Conservation (phyloP, 768 basidiomycete genomes). For the Kockovaella imperatae region DNA sequence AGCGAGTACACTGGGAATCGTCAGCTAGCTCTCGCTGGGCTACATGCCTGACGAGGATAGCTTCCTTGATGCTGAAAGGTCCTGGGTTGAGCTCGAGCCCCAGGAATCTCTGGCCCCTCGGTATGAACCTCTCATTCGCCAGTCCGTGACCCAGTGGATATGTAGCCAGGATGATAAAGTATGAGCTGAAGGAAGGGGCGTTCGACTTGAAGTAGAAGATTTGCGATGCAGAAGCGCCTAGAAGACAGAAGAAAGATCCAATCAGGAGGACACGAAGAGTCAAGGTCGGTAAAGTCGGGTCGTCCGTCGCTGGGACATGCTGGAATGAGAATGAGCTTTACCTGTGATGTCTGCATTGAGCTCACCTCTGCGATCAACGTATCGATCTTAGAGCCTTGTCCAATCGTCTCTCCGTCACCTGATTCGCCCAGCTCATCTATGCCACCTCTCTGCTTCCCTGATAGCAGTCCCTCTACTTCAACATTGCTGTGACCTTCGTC, state of each 20-base stretch:
- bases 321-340: background rate
- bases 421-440: background rate
- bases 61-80: conserved; percentile 42
- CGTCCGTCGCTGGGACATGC: conserved; percentile 44
- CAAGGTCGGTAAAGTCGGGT: conserved; percentile 39
- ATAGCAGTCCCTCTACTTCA: conserved; percentile 3
- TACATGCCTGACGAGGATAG: conserved; percentile 39
- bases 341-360: background rate
- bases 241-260: conserved; percentile 39
- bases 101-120: conserved; percentile 14
- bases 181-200: conserved; percentile 37
- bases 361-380: conserved; percentile 37
- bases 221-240: conserved; percentile 42
- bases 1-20: conserved; percentile 26
- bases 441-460: background rate
- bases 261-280: conserved; percentile 42
- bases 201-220: conserved; percentile 45
- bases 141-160: conserved; percentile 42
- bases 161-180: conserved; percentile 43
- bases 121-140: conserved; percentile 24
- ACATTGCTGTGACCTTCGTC: conserved; percentile 4
- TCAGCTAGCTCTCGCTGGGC: background rate
- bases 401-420: conserved; percentile 21
- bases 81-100: conserved; percentile 41
- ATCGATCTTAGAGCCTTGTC: conserved; percentile 35